These are phyloP conservation scores for Rhazya stricta DNA, from an alignment of 257 asterid species.

Conservation along the genomic window DNA sequence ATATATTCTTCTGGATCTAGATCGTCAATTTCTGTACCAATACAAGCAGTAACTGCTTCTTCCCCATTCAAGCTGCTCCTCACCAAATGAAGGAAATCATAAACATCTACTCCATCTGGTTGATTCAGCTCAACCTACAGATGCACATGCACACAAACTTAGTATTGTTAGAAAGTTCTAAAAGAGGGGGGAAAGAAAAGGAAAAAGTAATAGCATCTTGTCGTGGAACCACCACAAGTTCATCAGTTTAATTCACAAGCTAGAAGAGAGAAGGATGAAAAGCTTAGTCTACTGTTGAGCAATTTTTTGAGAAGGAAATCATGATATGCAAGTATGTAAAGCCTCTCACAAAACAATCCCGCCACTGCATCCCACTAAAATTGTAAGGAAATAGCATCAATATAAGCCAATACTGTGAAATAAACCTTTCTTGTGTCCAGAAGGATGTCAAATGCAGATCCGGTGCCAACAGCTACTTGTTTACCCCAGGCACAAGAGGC, in stretches of 20 bases:
- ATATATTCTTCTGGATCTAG: conserved; percentile 54
- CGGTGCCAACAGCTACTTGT: conserved; percentile 89
- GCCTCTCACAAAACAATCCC: not conserved
- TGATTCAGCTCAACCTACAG: conserved; percentile 56
- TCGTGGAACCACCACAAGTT: not conserved
- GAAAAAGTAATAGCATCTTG: not conserved
- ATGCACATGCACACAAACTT: not conserved
- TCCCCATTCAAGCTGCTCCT: conserved; percentile 47
- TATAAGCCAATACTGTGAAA: not conserved
- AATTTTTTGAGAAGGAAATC: not conserved
- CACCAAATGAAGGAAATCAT: conserved; percentile 79
- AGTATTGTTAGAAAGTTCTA: not conserved
- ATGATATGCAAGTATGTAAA: not conserved
- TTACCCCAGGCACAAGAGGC: conserved; percentile 99
- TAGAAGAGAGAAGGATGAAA: not conserved
- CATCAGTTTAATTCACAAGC: not conserved
- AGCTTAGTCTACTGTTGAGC: not conserved
- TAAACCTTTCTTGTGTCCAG: conserved; percentile 81
- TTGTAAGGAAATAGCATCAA: conserved; percentile 4
- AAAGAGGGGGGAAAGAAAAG: not conserved
- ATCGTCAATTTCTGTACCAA: conserved; percentile 74
- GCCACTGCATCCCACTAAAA: not conserved
- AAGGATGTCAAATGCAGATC: conserved; percentile 84
- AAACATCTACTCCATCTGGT: conserved; percentile 58
- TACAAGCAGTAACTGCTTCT: conserved; percentile 58